Evolutionary conservation across 495 filamentous ascomycete genomes (phyloP).

Genomic region (Sordaria brevicollis): DNA sequence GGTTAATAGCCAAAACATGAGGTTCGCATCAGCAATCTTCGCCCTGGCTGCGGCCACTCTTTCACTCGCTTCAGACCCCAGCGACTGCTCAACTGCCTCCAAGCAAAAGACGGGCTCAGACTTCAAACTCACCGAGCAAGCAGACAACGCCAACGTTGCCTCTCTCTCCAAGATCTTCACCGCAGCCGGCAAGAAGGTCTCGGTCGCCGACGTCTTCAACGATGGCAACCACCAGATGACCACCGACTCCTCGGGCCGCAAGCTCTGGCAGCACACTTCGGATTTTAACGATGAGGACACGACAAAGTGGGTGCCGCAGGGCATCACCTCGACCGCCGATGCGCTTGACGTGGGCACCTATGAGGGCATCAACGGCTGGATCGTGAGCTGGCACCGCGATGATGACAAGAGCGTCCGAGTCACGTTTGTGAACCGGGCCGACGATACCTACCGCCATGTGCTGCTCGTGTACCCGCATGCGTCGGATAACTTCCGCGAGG

Average conservation of each 20-base stretch:
- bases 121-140: constrained; percentile 8
- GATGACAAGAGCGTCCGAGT: constrained; percentile 23
- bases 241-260: constrained; percentile 10
- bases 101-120: constrained; percentile 1
- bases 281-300: constrained; percentile 26
- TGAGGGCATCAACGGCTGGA: constrained; percentile 24
- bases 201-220: constrained; percentile 23
- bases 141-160: constrained; percentile 12
- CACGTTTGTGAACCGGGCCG: constrained; percentile 23
- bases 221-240: constrained; percentile 27
- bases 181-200: constrained; percentile 11
- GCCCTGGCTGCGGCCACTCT: not conserved
- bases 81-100: constrained; percentile 1
- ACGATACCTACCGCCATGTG: constrained; percentile 28
- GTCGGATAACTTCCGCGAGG: constrained; percentile 3
- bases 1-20: not conserved
- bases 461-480: constrained; percentile 16
- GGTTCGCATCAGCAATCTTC: not conserved
- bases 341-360: constrained; percentile 21
- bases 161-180: constrained; percentile 9
- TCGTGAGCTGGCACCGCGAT: constrained; percentile 30
- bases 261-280: constrained; percentile 16
- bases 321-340: constrained; percentile 29
- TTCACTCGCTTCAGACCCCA: constrained; percentile 1
- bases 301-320: constrained; percentile 29